Evolutionary conservation across 805 yeast genomes (phyloP), one percentile per base, ranked within the genome.

Genomic region (Kazachstania africana): DNA sequence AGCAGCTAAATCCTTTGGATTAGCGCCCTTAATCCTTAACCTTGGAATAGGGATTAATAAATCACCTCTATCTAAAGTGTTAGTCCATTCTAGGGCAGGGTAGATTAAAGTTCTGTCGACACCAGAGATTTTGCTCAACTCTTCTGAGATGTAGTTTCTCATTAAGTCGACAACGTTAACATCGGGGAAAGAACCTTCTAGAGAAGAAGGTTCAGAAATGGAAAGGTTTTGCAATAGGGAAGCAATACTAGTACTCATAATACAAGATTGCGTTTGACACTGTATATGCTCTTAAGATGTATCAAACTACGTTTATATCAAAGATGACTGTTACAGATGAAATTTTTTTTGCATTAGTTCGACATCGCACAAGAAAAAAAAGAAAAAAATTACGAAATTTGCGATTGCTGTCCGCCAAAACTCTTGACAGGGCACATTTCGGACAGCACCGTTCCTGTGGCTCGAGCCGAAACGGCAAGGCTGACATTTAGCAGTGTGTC

Each of bases 11-110:
- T 68, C 75, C 53, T 77, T 80, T 38, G 88, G 83, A 50, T 84
- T 78, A 22, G 73, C 69, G 40, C 88, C 88, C 42, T 81, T 75
- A 45, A 84, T 80, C 56, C 88, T 69, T 48, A 94, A 72, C 56
- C 96, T 75, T 46, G 97, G 98, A 26, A 91, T 68, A 26, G 98
- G 96, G 34, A 88, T 73, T 39, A 88, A 69, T 48, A 91, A 68
- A 57, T 91, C 98, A 52, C 97, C 98, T 35, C 88, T 78, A 37
- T 85, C 95, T 44, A 80, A 61, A 25, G 85, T 77, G 42, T 70
- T 66, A 15, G 95, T 84, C 67, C 88, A 72, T 59, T 91, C 97
- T 48, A 91, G 67, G 23, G 95, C 84, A 35, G 84, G 81, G 57
- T 68, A 82, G 40, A 87, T 82, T 31, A 84, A 54, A 3, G 63